Percentiles rank a stretch among this genome's conserved stretches.
Conservation (phyloP, 176 grass and related monocot species). For the Metroxylon sagu region DNA sequence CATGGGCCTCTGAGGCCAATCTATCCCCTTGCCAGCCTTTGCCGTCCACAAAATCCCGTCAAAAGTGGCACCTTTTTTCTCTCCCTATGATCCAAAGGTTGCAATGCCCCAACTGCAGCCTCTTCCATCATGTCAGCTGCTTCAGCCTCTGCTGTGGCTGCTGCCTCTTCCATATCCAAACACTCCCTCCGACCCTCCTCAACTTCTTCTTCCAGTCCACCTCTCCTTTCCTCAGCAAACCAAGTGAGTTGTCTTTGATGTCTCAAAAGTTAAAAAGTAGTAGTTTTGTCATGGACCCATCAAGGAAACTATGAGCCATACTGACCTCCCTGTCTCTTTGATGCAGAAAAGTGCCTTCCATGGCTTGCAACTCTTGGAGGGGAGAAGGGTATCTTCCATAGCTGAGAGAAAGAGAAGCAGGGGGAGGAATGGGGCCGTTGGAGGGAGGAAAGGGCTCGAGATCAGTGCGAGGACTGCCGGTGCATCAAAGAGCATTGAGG, state of each 20-base stretch:
- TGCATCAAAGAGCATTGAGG: conserved; percentile 77
- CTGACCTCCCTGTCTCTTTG: conserved; percentile 11
- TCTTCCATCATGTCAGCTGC: conserved; percentile 20
- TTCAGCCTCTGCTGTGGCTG: conserved; percentile 43
- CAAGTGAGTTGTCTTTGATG: conserved; percentile 8
- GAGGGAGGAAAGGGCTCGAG: conserved; percentile 35
- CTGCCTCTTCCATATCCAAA: conserved; percentile 47
- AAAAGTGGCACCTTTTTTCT: neutral
- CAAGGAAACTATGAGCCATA: neutral
- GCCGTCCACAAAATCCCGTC: conserved; percentile 14
- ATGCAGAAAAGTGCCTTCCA: conserved; percentile 55
- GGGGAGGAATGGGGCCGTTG: conserved; percentile 4
- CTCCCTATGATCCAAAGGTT: conserved; percentile 7
- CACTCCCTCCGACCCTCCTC: conserved; percentile 25
- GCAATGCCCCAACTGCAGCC: conserved; percentile 13
- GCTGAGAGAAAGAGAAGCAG: conserved; percentile 2
- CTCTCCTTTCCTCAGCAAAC: conserved; percentile 18
- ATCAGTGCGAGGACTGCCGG: conserved; percentile 60
- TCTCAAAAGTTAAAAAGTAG: neutral
- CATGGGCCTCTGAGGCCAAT: too few species aligned
- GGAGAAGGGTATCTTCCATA: conserved; percentile 7
- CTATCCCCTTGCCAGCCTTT: neutral
- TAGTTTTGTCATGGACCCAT: neutral
- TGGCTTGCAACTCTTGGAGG: conserved; percentile 49
- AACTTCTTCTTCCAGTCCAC: conserved; percentile 7